A percentile compares a stretch with the other conserved stretches of the same genome.
These are phyloP conservation scores for Setomelanomma holmii DNA, from an alignment of 2,329 filamentous ascomycete genomes.

Conservation along the genomic window DNA sequence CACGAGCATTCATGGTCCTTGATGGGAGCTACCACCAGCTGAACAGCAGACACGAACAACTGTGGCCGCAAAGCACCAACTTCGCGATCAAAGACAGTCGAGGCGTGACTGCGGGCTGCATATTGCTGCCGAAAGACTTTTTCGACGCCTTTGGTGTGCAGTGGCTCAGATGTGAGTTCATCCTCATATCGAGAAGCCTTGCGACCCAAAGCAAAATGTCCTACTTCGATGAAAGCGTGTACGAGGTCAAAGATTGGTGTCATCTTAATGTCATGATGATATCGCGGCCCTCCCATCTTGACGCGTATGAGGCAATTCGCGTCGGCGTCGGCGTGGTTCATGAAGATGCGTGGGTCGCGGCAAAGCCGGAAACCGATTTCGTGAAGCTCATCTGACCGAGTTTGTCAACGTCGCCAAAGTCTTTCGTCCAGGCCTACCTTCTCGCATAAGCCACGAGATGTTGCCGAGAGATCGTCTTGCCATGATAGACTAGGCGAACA, in stretches of 20 bases:
- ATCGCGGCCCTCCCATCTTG: neutral
- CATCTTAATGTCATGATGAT: slow-evolving; percentile 14
- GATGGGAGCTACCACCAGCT: neutral
- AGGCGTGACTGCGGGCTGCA: slow-evolving; percentile 1
- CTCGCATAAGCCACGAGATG: slow-evolving; percentile 22
- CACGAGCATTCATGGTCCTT: neutral
- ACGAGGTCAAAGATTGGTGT: slow-evolving; percentile 4
- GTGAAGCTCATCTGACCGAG: slow-evolving; percentile 4
- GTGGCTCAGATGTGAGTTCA: slow-evolving; percentile 5
- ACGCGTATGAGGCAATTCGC: neutral
- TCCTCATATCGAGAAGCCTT: neutral
- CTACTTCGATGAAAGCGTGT: slow-evolving; percentile 10
- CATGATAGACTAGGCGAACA: neutral
- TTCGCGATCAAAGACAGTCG: slow-evolving; percentile 4
- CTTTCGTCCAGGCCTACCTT: neutral
- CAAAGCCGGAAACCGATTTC: slow-evolving; percentile 1
- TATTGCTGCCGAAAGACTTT: slow-evolving; percentile 3
- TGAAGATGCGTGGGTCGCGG: slow-evolving; percentile 12
- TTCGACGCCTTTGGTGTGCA: neutral
- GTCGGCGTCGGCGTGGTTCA: slow-evolving; percentile 9
- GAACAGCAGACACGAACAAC: neutral
- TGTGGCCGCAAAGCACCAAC: neutral
- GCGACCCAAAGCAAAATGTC: neutral
- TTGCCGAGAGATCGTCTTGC: slow-evolving; percentile 7
- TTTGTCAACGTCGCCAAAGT: neutral